Evolutionary conservation across 202 grass and related monocot genomes (phyloP).

Genomic region (Digitaria exilis): DNA sequence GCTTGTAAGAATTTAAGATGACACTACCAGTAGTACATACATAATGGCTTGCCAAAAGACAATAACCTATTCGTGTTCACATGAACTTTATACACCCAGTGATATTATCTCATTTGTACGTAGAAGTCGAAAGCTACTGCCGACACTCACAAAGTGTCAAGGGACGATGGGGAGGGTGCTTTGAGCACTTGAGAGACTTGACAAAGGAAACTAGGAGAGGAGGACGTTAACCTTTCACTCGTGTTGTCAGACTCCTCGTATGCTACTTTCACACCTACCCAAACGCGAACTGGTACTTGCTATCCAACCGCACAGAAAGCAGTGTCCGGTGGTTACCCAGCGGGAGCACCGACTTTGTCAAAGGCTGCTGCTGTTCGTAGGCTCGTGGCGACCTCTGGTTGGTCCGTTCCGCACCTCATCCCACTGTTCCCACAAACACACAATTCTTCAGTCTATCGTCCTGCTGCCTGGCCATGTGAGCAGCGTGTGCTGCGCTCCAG

Average conservation of each 20-base stretch:
- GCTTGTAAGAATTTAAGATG: background rate
- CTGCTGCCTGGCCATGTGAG: too few species aligned
- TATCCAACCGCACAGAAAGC: background rate
- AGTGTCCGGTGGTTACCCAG: conserved; percentile 11
- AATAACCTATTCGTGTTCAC: background rate
- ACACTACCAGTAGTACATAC: background rate
- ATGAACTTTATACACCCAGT: background rate
- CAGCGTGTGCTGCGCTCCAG: too few species aligned
- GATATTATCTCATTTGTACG: too few species aligned
- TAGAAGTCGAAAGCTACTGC: too few species aligned
- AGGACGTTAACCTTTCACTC: background rate
- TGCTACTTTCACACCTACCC: conserved; percentile 6
- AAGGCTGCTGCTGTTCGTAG: background rate
- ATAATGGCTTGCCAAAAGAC: background rate
- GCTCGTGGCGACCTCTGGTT: conserved; percentile 15
- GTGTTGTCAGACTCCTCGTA: conserved; percentile 12
- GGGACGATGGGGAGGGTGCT: background rate
- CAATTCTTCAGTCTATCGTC: too few species aligned
- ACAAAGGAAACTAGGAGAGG: background rate
- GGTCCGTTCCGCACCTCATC: background rate
- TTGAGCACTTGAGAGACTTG: background rate
- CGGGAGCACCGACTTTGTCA: background rate
- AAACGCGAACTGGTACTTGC: background rate
- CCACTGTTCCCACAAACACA: background rate
- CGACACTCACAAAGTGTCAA: background rate